These are phyloP conservation scores for Rosellinia necatrix DNA, from an alignment of 2,329 filamentous ascomycete species.

Conservation along the genomic window DNA sequence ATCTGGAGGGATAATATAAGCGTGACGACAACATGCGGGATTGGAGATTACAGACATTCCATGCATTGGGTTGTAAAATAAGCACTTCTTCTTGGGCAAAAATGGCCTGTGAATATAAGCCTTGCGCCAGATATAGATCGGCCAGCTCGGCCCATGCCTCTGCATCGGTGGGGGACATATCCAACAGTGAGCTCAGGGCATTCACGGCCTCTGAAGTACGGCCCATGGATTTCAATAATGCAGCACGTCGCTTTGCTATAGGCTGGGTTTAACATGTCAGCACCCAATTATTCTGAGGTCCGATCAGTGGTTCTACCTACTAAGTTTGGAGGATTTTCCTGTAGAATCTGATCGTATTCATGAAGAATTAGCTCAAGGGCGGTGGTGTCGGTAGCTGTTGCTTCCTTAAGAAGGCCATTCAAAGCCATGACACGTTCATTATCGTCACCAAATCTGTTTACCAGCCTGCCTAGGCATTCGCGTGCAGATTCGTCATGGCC, in stretches of 20 bases:
- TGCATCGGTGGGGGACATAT: conserved; percentile 84
- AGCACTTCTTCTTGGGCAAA: conserved; percentile 91
- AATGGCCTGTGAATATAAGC: conserved; percentile 79
- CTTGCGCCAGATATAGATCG: conserved; percentile 82
- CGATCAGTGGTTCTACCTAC: conserved; percentile 53
- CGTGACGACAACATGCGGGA: conserved; percentile 15
- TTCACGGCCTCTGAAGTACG: conserved; percentile 73
- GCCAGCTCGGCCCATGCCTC: conserved; percentile 93
- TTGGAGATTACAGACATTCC: conserved; percentile 73
- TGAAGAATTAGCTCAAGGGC: conserved; percentile 72
- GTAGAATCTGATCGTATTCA: conserved; percentile 77
- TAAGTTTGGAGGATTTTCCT: conserved; percentile 77
- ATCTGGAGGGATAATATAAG: conserved; percentile 59
- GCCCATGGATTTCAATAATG: conserved; percentile 76
- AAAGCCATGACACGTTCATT: conserved; percentile 89
- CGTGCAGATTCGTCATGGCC: conserved; percentile 81
- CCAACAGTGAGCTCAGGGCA: conserved; percentile 74
- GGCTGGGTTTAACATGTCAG: conserved; percentile 55
- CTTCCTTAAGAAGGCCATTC: conserved; percentile 82
- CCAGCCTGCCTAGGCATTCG: conserved; percentile 74
- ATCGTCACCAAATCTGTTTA: conserved; percentile 76
- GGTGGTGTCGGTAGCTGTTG: conserved; percentile 68
- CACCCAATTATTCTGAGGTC: conserved; percentile 1
- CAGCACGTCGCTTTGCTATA: conserved; percentile 81
- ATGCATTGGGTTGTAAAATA: conserved; percentile 85